A percentile compares a stretch with the other conserved stretches of the same genome.
phyloP scores from a whole-genome alignment of 495 filamentous ascomycete genomes.

The Aspergillus cavernicola region DNA sequence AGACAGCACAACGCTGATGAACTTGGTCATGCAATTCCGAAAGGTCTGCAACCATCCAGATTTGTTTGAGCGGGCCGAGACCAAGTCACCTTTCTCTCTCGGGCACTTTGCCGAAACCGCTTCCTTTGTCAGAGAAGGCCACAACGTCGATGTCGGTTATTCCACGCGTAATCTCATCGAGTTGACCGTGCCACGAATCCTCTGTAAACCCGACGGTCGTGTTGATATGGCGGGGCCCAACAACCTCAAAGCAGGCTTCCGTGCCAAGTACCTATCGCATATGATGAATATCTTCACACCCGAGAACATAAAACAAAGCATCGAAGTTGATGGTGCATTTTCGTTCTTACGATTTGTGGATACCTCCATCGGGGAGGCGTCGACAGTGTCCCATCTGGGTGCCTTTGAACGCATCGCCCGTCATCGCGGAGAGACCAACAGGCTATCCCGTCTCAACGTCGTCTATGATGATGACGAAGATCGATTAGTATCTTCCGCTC shows the following conservation, averaged over 20 bases:
- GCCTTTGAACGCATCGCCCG: conserved; percentile 63
- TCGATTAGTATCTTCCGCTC: conserved; percentile 43
- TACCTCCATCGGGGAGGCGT: conserved; percentile 66
- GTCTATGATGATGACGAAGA: conserved; percentile 61
- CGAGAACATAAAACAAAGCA: conserved; percentile 64
- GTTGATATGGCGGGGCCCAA: conserved; percentile 71
- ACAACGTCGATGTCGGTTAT: conserved; percentile 74
- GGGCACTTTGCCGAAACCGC: conserved; percentile 88
- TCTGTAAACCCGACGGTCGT: conserved; percentile 73
- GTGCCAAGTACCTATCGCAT: conserved; percentile 65
- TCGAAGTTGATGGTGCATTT: conserved; percentile 61
- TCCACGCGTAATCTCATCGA: conserved; percentile 84
- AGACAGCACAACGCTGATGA: conserved; percentile 95
- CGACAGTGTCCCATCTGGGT: conserved; percentile 58
- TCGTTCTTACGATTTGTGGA: conserved; percentile 90
- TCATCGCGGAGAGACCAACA: conserved; percentile 40
- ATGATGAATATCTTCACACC: conserved; percentile 87
- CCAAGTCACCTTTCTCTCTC: conserved; percentile 76
- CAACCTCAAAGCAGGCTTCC: conserved; percentile 74
- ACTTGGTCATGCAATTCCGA: conserved; percentile 98
- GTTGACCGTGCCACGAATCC: conserved; percentile 72
- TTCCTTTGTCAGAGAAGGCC: conserved; percentile 87
- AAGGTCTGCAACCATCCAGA: conserved; percentile 99
- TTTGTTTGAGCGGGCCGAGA: conserved; percentile 92
- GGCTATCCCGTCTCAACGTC: conserved; percentile 52